These are phyloP conservation scores for Gossypium gossypioides DNA, from an alignment of 441 rosid species.

Conservation along the genomic window DNA sequence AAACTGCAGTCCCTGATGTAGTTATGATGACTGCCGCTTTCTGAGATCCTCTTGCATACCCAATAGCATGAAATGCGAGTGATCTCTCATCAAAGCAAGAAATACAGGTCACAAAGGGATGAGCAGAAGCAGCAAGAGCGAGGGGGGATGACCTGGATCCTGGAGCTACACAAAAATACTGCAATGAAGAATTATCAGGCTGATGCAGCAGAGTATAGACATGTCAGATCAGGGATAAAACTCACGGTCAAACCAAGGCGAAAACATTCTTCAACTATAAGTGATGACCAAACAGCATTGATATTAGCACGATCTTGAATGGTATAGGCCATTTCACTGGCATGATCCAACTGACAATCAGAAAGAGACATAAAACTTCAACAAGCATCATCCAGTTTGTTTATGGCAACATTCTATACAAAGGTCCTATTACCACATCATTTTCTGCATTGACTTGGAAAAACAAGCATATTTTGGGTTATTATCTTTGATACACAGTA, in stretches of 20 bases:
- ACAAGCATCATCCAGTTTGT: constrained; percentile 16
- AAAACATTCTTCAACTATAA: constrained; percentile 79
- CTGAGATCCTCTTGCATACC: constrained; percentile 79
- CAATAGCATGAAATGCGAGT: constrained; percentile 90
- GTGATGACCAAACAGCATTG: constrained; percentile 83
- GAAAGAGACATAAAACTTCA: constrained; percentile 21
- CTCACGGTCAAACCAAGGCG: constrained; percentile 92
- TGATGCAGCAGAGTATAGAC: constrained; percentile 16
- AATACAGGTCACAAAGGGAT: constrained; percentile 64
- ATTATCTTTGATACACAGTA: constrained; percentile 7
- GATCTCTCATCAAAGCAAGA: constrained; percentile 93
- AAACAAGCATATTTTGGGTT: constrained; percentile 4
- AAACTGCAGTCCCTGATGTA: constrained; percentile 95
- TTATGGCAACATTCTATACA: constrained; percentile 5
- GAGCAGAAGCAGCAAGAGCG: constrained; percentile 84
- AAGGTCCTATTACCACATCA: background rate
- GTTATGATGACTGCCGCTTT: constrained; percentile 83
- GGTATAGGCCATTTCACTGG: constrained; percentile 32
- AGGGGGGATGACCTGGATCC: constrained; percentile 97
- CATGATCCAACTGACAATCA: constrained; percentile 50
- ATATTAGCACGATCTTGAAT: constrained; percentile 48
- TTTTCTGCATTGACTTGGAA: background rate
- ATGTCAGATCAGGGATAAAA: constrained; percentile 12
- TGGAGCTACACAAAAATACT: constrained; percentile 95
- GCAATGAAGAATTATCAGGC: constrained; percentile 35